Percentiles rank a stretch among this genome's conserved stretches.
These are phyloP conservation scores for Neonectria coccinea DNA, from an alignment of 2,329 filamentous ascomycete genomes.

Conservation along the genomic window DNA sequence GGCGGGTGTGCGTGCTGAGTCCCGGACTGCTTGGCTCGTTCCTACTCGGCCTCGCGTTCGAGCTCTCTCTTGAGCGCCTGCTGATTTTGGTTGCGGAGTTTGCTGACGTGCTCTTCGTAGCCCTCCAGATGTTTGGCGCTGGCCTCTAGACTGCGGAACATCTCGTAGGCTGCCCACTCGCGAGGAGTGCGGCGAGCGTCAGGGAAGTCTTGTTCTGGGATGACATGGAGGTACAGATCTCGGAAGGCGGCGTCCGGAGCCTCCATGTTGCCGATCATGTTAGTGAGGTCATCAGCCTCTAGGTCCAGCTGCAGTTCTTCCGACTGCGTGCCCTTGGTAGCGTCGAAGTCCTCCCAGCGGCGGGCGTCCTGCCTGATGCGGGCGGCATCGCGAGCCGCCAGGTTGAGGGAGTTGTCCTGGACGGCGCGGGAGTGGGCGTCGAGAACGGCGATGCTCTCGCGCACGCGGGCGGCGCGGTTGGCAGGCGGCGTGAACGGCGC, in stretches of 20 bases:
- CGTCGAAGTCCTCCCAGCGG: slow-evolving; percentile 31
- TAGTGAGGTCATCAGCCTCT: slow-evolving; percentile 26
- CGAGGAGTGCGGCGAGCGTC: slow-evolving; percentile 32
- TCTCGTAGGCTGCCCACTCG: slow-evolving; percentile 37
- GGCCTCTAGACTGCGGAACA: slow-evolving; percentile 37
- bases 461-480: slow-evolving; percentile 33
- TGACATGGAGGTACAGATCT: slow-evolving; percentile 23
- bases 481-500: slow-evolving; percentile 31
- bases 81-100: slow-evolving; percentile 33
- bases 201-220: slow-evolving; percentile 38
- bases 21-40: slow-evolving; percentile 19
- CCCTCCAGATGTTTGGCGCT: slow-evolving; percentile 37
- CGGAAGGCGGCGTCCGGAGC: slow-evolving; percentile 21
- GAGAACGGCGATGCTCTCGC: slow-evolving; percentile 36
- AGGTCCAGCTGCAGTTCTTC: slow-evolving; percentile 22
- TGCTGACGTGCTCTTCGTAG: slow-evolving; percentile 43
- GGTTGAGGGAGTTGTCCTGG: slow-evolving; percentile 47
- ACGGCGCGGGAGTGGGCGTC: slow-evolving; percentile 46
- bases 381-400: slow-evolving; percentile 48
- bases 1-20: slow-evolving; percentile 5
- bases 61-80: slow-evolving; percentile 41
- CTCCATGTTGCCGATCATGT: slow-evolving; percentile 50
- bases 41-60: slow-evolving; percentile 37
- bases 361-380: slow-evolving; percentile 45
- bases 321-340: not conserved